Evolutionary conservation across 805 yeast species (phyloP), one percentile per base, ranked within the genome.

Genomic region (Teunomyces barrocoloradensis): DNA sequence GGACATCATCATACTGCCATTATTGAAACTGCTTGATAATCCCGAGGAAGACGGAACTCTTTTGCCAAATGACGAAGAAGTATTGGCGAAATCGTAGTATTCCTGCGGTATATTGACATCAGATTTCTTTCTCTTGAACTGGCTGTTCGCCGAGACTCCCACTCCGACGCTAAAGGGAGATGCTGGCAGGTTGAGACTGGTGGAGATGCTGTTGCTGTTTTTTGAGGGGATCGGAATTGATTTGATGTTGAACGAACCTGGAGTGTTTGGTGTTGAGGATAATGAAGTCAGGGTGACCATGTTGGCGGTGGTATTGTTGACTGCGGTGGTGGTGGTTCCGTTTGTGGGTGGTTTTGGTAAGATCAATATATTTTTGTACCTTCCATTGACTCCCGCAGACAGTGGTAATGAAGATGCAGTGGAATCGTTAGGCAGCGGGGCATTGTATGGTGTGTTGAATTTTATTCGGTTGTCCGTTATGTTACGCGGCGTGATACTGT

Each of bases 71-170:
- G 64, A 57, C 6, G 60, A 62, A 4, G 52, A 45, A 39, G 51
- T 27, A 6, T 52, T 10, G 32, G 46, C 7, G 1, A n/a, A 27
- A 21, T 48, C 64, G 29, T 38, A 49, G 38, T 45, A 48, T 11
- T 52, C 54, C 11, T 43, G 46, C 29, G 40, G 45, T n/a, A 64
- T 55, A 46, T 58, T 66, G 17, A 65, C 50, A 37, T 71, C 76
- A 0, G 73, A 63, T 58, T 71, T 72, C 48, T 71, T 72, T n/a
- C 78, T 50, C 55, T 73, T 73, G 53, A 71, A 72, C 54, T 66
- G 70, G 42, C 55, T 60, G n/a, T 48, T 45, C 45, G 55, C 43
- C 40, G 51, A 30, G 11, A 20, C 25, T 5, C 40, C 40, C 15
- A 20, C 25, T 5, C 40, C 40, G 10, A 23, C 18, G 17, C 40